Evolutionary conservation across 1,284 basidiomycete genomes (phyloP).

Genomic region (Cutaneotrichosporon dermatis): DNA sequence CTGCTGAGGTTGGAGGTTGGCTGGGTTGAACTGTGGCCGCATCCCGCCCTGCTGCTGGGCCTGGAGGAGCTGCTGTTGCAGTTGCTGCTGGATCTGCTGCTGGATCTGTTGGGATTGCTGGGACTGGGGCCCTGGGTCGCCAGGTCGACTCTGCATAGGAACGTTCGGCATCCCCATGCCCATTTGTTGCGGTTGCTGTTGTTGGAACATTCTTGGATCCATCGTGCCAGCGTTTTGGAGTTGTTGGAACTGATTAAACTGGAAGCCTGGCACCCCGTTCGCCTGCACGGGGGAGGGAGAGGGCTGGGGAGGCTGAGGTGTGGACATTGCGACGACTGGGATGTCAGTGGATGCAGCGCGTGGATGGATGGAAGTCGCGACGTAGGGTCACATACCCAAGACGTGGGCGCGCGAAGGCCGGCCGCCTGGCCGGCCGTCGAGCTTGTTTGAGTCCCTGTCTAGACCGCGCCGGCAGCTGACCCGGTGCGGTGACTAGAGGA

Average conservation of each 20-base stretch:
- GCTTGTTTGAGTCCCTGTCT: background rate
- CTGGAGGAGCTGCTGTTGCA: conserved; percentile 12
- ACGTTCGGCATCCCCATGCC: conserved; percentile 7
- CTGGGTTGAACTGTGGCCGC: conserved; percentile 17
- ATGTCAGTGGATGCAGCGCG: background rate
- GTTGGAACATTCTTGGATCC: conserved; percentile 26
- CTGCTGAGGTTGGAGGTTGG: conserved; percentile 27
- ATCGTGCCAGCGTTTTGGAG: conserved; percentile 12
- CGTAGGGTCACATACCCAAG: no score
- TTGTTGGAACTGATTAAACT: conserved; percentile 16
- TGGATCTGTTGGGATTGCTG: conserved; percentile 13
- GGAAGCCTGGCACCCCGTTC: conserved; percentile 13
- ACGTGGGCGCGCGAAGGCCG: conserved; percentile 16
- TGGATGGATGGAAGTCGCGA: background rate
- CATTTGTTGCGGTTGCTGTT: conserved; percentile 12
- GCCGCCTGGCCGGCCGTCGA: conserved; percentile 21
- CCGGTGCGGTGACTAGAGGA: conserved; percentile 12
- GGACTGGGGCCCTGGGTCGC: conserved; percentile 13
- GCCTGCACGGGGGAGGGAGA: conserved; percentile 19
- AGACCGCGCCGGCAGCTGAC: conserved; percentile 14
- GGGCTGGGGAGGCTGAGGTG: conserved; percentile 20
- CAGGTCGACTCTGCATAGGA: conserved; percentile 5
- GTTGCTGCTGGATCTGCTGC: conserved; percentile 13
- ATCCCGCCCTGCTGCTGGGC: conserved; percentile 4
- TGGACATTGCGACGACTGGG: conserved; percentile 21